These are phyloP conservation scores for Ogataea thermomethanolica DNA, from an alignment of 805 yeast species.

Conservation along the genomic window DNA sequence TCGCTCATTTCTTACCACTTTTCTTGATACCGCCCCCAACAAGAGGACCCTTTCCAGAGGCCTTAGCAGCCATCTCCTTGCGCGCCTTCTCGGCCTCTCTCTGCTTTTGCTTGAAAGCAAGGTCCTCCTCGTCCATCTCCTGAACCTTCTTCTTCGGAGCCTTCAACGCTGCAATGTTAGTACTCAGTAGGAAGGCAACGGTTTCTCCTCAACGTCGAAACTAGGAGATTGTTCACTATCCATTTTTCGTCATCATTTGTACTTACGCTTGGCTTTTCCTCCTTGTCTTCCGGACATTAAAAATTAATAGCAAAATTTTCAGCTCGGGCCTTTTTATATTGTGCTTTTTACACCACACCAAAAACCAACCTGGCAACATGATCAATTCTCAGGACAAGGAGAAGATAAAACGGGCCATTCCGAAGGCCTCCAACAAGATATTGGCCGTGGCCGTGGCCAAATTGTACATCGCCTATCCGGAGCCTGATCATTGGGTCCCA, in stretches of 20 bases:
- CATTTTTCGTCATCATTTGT: slow-evolving; percentile 22
- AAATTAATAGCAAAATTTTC: slow-evolving; percentile 6
- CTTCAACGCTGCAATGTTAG: slow-evolving; percentile 47
- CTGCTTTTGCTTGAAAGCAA: slow-evolving; percentile 89
- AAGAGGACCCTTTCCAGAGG: slow-evolving; percentile 86
- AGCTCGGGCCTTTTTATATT: background rate
- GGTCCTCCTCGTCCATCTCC: slow-evolving; percentile 80
- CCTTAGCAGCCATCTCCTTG: slow-evolving; percentile 84
- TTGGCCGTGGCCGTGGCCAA: slow-evolving; percentile 89
- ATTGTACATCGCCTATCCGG: slow-evolving; percentile 86
- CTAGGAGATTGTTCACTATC: slow-evolving; percentile 29
- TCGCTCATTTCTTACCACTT: slow-evolving; percentile 53
- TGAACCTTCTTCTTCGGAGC: slow-evolving; percentile 77
- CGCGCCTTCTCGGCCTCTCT: slow-evolving; percentile 92
- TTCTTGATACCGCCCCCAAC: slow-evolving; percentile 95
- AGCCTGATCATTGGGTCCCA: slow-evolving; percentile 73
- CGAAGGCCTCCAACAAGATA: slow-evolving; percentile 82
- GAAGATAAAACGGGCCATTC: slow-evolving; percentile 81
- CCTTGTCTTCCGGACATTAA: slow-evolving; percentile 97
- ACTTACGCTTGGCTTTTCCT: slow-evolving; percentile 86
- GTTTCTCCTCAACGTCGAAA: slow-evolving; percentile 22
- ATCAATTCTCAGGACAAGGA: slow-evolving; percentile 70
- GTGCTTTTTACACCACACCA: slow-evolving; percentile 7
- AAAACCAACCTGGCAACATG: slow-evolving; percentile 10
- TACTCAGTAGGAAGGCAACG: slow-evolving; percentile 27